A percentile compares a stretch with the other conserved stretches of the same genome.
Evolutionary conservation across 1,139 yeast genomes (phyloP).

Genomic region (Yamadazyma friedrichii): DNA sequence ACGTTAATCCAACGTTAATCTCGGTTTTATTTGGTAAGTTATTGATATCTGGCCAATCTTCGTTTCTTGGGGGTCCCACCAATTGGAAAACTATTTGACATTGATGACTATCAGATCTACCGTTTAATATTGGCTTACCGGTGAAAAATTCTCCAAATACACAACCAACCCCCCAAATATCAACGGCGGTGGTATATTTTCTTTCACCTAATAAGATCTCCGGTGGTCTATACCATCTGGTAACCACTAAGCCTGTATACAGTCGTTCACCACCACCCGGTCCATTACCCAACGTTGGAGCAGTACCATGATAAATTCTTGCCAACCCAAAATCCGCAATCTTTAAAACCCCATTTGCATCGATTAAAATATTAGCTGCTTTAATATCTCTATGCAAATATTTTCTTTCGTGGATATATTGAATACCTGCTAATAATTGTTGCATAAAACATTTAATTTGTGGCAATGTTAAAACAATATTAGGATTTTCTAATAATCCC

Average conservation of each 20-base stretch:
- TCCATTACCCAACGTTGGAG: constrained; percentile 54
- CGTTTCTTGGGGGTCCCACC: constrained; percentile 74
- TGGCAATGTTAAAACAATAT: constrained; percentile 55
- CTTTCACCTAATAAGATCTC: constrained; percentile 79
- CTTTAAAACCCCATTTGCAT: constrained; percentile 71
- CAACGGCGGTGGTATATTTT: constrained; percentile 88
- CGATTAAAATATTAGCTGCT: constrained; percentile 87
- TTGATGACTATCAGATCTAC: constrained; percentile 88
- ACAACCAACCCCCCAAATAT: constrained; percentile 97
- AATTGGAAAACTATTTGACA: constrained; percentile 76
- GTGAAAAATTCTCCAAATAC: constrained; percentile 90
- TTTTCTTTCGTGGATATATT: constrained; percentile 72
- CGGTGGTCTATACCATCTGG: constrained; percentile 97
- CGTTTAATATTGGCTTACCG: constrained; percentile 79
- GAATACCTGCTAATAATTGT: constrained; percentile 77
- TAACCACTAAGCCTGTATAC: constrained; percentile 90
- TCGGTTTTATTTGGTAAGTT: constrained; percentile 59
- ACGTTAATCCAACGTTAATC: constrained; percentile 42
- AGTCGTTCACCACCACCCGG: constrained; percentile 76
- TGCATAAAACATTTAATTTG: constrained; percentile 83
- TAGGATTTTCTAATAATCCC: constrained; percentile 85
- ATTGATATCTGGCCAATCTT: constrained; percentile 64
- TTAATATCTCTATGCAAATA: constrained; percentile 89
- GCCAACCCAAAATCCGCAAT: constrained; percentile 95
- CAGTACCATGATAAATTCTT: constrained; percentile 68